Evolutionary conservation across 2,329 filamentous ascomycete species (phyloP).

Genomic region (Eurotiales sp.): DNA sequence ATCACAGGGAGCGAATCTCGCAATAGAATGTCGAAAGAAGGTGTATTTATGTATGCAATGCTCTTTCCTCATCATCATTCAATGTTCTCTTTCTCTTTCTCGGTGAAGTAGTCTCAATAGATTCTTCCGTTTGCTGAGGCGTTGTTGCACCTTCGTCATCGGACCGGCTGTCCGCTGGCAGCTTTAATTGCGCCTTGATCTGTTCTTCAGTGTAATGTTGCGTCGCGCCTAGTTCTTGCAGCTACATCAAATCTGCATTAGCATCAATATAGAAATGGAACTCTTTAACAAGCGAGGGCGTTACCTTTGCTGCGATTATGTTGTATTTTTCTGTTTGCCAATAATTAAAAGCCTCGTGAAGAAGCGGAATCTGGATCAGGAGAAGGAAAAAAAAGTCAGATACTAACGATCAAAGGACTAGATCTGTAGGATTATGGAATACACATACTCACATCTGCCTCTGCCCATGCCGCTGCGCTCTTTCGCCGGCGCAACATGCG

Average conservation of each 20-base stretch:
- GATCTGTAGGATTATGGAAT: slow-evolving; percentile 4
- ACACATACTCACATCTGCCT: slow-evolving; percentile 42
- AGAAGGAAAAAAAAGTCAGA: neutral
- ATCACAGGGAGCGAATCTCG: too few species aligned
- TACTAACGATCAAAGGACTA: neutral
- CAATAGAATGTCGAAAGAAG: too few species aligned
- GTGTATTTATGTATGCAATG: neutral
- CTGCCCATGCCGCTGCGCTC: slow-evolving; percentile 35
- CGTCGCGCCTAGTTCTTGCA: slow-evolving; percentile 32
- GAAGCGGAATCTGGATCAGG: slow-evolving; percentile 29
- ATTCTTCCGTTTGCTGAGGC: neutral
- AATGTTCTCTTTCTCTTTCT: neutral
- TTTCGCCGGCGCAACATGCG: slow-evolving; percentile 36
- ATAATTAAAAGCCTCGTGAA: slow-evolving; percentile 33
- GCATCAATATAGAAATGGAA: too few species aligned
- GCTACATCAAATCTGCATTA: slow-evolving; percentile 23
- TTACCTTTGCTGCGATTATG: slow-evolving; percentile 38
- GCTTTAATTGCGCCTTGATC: slow-evolving; percentile 31
- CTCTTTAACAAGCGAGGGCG: too few species aligned
- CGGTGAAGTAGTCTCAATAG: neutral
- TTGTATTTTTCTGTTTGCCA: slow-evolving; percentile 38
- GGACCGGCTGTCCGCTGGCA: neutral
- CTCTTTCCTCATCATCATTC: neutral
- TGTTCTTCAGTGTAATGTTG: slow-evolving; percentile 32
- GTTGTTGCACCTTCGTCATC: slow-evolving; percentile 4